Conservation (phyloP, 371 early-diverging fungal species). For the Circinella umbellata region DNA sequence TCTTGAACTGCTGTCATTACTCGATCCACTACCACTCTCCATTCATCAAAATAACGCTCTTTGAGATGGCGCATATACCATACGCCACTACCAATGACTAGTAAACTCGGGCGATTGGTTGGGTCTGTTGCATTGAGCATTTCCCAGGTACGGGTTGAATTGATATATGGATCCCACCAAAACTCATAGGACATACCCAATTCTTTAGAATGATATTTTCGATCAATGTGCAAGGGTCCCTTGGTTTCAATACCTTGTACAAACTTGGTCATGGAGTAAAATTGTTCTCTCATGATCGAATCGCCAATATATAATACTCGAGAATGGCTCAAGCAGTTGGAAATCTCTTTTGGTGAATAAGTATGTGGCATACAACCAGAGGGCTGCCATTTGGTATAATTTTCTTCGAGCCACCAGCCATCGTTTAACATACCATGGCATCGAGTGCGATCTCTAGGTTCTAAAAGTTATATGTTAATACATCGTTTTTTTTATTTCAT, state of each 20-base stretch:
- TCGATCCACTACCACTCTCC: slow-evolving; percentile 51
- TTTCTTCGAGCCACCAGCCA: slow-evolving; percentile 54
- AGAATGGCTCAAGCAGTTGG: slow-evolving; percentile 49
- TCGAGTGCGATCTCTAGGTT: slow-evolving; percentile 35
- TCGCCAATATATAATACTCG: slow-evolving; percentile 70
- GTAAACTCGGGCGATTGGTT: slow-evolving; percentile 41
- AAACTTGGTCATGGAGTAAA: slow-evolving; percentile 52
- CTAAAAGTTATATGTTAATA: background rate
- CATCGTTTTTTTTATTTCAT: no score
- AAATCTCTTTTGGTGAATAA: slow-evolving; percentile 47
- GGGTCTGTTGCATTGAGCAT: slow-evolving; percentile 32
- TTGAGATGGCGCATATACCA: slow-evolving; percentile 61
- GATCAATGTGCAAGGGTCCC: slow-evolving; percentile 45
- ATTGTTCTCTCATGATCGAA: slow-evolving; percentile 67
- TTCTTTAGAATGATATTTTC: slow-evolving; percentile 28
- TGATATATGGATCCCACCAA: slow-evolving; percentile 73
- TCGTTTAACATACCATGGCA: slow-evolving; percentile 55
- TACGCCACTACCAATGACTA: slow-evolving; percentile 61
- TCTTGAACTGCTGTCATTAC: slow-evolving; percentile 33
- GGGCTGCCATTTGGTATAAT: slow-evolving; percentile 61
- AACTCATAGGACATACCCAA: slow-evolving; percentile 52
- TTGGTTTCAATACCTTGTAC: slow-evolving; percentile 37
- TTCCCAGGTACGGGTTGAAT: slow-evolving; percentile 46
- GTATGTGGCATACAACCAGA: slow-evolving; percentile 61
- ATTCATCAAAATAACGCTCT: slow-evolving; percentile 48